Evolutionary conservation across 257 asterid species (phyloP).

Genomic region (Solanum peruvianum): DNA sequence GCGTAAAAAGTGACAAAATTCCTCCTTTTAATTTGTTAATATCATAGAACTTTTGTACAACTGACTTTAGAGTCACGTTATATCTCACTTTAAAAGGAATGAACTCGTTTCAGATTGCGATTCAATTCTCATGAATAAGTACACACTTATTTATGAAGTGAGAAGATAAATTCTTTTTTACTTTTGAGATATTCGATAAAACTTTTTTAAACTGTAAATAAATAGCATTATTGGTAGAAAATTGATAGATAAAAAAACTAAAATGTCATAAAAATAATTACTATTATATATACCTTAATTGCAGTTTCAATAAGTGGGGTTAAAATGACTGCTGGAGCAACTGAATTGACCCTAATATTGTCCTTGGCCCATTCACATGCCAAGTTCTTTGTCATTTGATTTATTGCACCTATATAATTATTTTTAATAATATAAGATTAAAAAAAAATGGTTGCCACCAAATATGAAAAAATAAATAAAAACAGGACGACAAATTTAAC

Average conservation of each 20-base stretch:
- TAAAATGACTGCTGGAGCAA: not conserved
- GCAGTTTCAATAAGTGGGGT: not conserved
- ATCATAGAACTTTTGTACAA: not conserved
- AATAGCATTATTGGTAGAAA: not conserved
- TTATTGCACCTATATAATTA: not conserved
- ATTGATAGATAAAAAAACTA: not conserved
- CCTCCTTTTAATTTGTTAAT: not conserved
- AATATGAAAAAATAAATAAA: not conserved
- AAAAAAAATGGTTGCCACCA: conserved; percentile 1
- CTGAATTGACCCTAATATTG: not conserved
- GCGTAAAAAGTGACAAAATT: not conserved
- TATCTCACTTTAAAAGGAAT: too few relatives aligned
- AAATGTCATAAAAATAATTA: not conserved
- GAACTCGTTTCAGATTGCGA: too few relatives aligned
- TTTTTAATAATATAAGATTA: not conserved
- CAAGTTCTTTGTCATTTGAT: not conserved
- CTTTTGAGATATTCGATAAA: too few relatives aligned
- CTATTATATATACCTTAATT: too few relatives aligned
- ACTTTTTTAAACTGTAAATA: too few relatives aligned
- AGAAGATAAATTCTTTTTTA: too few relatives aligned
- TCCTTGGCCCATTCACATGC: not conserved
- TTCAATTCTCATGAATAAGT: too few relatives aligned
- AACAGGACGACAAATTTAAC: not conserved
- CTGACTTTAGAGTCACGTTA: not conserved
- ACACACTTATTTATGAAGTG: too few relatives aligned